Evolutionary conservation across 768 basidiomycete genomes (phyloP).

Genomic region (Hypholoma fasciculare): DNA sequence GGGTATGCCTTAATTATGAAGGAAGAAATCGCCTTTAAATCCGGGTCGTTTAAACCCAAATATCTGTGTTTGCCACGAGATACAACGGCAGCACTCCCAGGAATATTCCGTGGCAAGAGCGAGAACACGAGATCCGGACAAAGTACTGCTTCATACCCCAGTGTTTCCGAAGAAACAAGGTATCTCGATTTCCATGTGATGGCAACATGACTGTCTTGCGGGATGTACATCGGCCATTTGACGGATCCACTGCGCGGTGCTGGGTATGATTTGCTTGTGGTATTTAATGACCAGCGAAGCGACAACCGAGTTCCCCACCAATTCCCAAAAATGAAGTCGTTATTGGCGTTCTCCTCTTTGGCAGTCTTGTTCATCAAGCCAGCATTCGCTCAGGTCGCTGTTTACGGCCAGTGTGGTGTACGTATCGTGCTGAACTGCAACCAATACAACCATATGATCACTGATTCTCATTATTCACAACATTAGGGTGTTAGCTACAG

Average conservation of each 20-base stretch:
- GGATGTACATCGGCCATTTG: conserved; percentile 32
- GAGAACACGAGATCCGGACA: not conserved
- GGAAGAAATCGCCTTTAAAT: too few relatives aligned
- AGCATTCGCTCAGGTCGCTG: conserved; percentile 31
- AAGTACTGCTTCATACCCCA: not conserved
- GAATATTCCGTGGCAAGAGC: not conserved
- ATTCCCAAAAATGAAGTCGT: conserved; percentile 26
- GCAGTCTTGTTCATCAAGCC: conserved; percentile 30
- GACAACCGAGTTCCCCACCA: not conserved
- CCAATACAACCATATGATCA: not conserved
- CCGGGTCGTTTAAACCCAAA: too few relatives aligned
- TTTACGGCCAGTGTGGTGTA: conserved; percentile 56
- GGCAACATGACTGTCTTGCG: not conserved
- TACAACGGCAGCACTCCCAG: not conserved
- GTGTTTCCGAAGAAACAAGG: conserved; percentile 4
- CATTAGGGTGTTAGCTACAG: conserved; percentile 37
- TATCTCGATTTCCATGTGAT: not conserved
- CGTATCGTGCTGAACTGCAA: conserved; percentile 13
- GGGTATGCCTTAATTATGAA: not conserved
- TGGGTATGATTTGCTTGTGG: not conserved
- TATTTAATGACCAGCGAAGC: conserved; percentile 1
- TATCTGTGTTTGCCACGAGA: not conserved
- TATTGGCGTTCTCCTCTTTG: conserved; percentile 30
- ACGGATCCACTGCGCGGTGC: conserved; percentile 16
- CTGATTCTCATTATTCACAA: conserved; percentile 1